Evolutionary conservation across 371 early-diverging fungal species (phyloP).

Genomic region (Mortierella sp.): DNA sequence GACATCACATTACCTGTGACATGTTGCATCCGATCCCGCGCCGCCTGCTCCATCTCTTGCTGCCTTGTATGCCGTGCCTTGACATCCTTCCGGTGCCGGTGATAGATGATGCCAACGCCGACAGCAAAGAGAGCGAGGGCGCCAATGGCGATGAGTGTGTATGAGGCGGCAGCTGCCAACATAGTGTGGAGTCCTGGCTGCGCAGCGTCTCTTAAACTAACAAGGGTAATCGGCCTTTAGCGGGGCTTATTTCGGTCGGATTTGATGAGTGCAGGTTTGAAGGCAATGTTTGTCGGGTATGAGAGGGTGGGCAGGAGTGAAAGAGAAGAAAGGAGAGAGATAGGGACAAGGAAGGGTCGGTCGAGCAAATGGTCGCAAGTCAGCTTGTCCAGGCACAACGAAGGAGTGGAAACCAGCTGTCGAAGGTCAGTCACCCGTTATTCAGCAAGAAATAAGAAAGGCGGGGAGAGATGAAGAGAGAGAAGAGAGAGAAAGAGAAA

Average conservation of each 20-base stretch:
- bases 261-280: not conserved
- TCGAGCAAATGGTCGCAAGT: no score
- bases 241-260: no score
- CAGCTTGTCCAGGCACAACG: no score
- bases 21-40: conserved; percentile 21
- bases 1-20: conserved; percentile 24
- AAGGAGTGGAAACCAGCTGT: no score
- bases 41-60: not conserved
- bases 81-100: conserved; percentile 17
- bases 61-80: not conserved
- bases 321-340: not conserved
- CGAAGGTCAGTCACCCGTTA: no score
- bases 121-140: conserved; percentile 13
- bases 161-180: conserved; percentile 13
- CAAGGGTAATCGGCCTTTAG: no score
- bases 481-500: not conserved
- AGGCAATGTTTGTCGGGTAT: not conserved
- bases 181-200: no score
- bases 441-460: not conserved
- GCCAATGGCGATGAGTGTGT: conserved; percentile 16
- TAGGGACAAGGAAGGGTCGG: not conserved
- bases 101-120: conserved; percentile 19
- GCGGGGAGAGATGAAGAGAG: conserved; percentile 5
- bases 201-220: no score
- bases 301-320: not conserved